Conservation (phyloP, 2,329 filamentous ascomycete species). For the Sclerotinia spermophila region DNA sequence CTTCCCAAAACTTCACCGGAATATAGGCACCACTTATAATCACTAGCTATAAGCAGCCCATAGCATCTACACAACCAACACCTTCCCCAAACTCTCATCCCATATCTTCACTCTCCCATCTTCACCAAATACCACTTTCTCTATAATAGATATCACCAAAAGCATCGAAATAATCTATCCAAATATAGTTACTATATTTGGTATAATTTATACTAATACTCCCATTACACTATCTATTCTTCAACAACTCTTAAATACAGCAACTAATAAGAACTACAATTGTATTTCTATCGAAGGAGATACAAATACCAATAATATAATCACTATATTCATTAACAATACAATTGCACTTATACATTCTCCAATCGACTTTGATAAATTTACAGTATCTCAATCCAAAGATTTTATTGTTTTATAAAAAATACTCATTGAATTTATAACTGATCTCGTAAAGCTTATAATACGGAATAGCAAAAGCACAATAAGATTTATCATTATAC, state of each 20-base stretch:
- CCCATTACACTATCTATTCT: conserved; percentile 58
- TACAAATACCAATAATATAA: neutral
- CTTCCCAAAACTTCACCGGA: neutral
- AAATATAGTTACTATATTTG: conserved; percentile 95
- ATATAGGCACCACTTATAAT: conserved; percentile 57
- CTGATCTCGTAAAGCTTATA: neutral
- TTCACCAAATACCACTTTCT: conserved; percentile 70
- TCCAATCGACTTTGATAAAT: neutral
- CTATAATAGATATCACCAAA: conserved; percentile 92
- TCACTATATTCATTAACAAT: neutral
- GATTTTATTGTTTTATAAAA: neutral
- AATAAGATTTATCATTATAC: neutral
- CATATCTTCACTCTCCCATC: conserved; percentile 80
- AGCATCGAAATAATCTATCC: conserved; percentile 99
- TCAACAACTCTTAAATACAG: neutral
- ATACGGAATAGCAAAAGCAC: neutral
- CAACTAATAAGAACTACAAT: neutral
- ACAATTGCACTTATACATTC: neutral
- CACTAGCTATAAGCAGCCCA: conserved; percentile 84
- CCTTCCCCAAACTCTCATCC: conserved; percentile 93
- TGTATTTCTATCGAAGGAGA: conserved; percentile 5
- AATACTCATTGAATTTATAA: neutral
- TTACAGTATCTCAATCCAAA: neutral
- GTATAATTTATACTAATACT: conserved; percentile 87
- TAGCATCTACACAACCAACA: conserved; percentile 97